These are phyloP conservation scores for Rhodosporidiobolus odoratus DNA, from an alignment of 768 basidiomycete genomes.

Conservation along the genomic window DNA sequence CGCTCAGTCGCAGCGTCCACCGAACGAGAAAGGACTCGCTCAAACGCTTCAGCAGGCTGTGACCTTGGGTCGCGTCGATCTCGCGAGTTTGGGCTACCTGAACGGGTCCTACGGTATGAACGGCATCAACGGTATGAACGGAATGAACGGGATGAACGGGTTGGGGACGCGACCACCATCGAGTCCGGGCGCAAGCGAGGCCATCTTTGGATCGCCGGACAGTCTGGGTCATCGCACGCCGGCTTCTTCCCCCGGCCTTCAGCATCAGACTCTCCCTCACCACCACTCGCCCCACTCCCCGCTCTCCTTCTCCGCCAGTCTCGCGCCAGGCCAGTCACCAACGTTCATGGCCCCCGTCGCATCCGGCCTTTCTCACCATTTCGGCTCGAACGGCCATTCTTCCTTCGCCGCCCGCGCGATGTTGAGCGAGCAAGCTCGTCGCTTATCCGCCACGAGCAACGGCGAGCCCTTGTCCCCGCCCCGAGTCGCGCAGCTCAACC, in stretches of 20 bases:
- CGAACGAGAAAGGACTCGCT: conserved; percentile 1
- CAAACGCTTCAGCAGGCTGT: conserved; percentile 25
- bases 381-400: conserved; percentile 3
- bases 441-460: conserved; percentile 28
- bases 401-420: conserved; percentile 34
- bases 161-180: neutral
- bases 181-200: conserved; percentile 36
- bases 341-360: conserved; percentile 13
- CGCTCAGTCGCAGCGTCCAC: neutral
- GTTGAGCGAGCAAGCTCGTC: conserved; percentile 32
- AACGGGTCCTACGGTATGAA: conserved; percentile 3
- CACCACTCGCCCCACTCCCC: conserved; percentile 13
- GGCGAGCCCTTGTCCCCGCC: conserved; percentile 28
- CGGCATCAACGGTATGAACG: neutral
- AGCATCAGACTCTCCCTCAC: conserved; percentile 14
- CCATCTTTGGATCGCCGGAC: conserved; percentile 34
- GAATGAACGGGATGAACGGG: neutral
- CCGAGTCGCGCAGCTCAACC: neutral
- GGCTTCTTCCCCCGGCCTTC: conserved; percentile 3
- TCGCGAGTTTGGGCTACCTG: neutral
- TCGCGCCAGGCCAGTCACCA: conserved; percentile 9
- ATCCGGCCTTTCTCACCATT: conserved; percentile 30
- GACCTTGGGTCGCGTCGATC: neutral
- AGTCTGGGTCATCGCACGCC: conserved; percentile 21
- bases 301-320: conserved; percentile 17